Base-by-base conservation (phyloP, 2,329 filamentous ascomycete species). In the Verticillium alfalfae region DNA sequence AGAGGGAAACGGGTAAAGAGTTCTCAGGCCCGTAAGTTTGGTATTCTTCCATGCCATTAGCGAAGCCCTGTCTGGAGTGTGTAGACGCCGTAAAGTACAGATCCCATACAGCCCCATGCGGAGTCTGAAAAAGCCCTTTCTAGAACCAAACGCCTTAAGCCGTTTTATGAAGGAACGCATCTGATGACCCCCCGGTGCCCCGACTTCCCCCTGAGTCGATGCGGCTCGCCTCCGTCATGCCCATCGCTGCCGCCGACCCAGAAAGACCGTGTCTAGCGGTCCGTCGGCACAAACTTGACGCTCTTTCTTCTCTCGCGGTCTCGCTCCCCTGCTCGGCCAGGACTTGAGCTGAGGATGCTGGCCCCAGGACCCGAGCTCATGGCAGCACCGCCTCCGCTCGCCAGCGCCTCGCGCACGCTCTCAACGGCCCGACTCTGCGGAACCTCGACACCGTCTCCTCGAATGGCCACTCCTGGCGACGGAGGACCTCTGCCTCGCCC, bases 241-340 rank as follows among this genome's bases (percentile, higher is more conserved):
- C 45, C 8, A 10, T 13, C 18, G 18, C 9, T 18, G 45, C 22
- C n/a, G 12, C 22, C 8, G 9, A 12, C 45, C n/a, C 10, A 5
- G 4, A 5, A 15, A 34, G 1, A 34, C 13, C 13, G 49, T 12
- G 34, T 5, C 58, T 59, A 67, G 22, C 67, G 60, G 38, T 75
- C 78, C 10, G 79, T 76, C 54, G 76, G 77, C 2, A 79, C 81
- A 72, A 88, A 86, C 75, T 88, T 88, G 67, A 88, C 86, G 65
- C 84, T 88, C 79, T 87, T 88, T 70, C 84, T 78, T 65, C 84
- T 76, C 70, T 87, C 85, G 62, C 83, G 72, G 56, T 83, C 81
- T 1, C 69, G 70, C 2, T 71, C 71, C 34, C 66, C 72, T 4
- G 70, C 67, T 3, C 75, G 67, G 1, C 79, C 80, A 1, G 82